Percentiles rank a stretch among this genome's conserved stretches.
phyloP scores from a whole-genome alignment of 495 filamentous ascomycete genomes.

The Neurospora africana region DNA sequence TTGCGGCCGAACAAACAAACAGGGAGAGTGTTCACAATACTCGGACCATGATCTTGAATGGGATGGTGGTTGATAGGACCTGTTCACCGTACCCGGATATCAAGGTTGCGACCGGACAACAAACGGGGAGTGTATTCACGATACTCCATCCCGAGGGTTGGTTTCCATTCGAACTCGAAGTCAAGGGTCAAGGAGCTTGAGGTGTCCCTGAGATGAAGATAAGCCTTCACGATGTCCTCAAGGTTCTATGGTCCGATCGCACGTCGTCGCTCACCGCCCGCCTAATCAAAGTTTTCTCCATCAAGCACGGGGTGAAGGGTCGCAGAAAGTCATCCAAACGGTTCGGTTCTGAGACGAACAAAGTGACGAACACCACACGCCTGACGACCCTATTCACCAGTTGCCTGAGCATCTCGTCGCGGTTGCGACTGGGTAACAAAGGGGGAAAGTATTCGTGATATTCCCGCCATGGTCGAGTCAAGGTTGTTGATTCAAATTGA shows the following conservation, averaged over 20 bases:
- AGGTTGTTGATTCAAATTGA: too few species aligned
- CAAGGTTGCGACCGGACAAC: neutral
- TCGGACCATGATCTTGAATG: neutral
- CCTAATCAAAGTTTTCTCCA: neutral
- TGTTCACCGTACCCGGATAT: neutral
- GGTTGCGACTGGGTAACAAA: too few species aligned
- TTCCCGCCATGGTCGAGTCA: too few species aligned
- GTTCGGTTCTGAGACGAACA: neutral
- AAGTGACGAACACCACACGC: neutral
- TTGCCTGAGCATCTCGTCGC: too few species aligned
- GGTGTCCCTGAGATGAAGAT: neutral
- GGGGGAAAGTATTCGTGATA: too few species aligned
- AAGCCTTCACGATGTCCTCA: neutral
- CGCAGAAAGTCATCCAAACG: neutral
- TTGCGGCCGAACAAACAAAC: neutral
- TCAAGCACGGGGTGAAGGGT: neutral
- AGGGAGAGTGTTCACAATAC: neutral
- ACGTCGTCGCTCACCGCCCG: fast-evolving
- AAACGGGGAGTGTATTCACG: neutral
- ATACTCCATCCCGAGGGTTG: neutral
- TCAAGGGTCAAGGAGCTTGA: neutral
- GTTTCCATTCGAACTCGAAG: too few species aligned
- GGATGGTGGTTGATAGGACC: neutral
- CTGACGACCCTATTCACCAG: neutral
- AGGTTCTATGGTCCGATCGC: neutral